These are phyloP conservation scores for Ceratocystis albifundus DNA, from an alignment of 2,329 filamentous ascomycete genomes.

Conservation along the genomic window DNA sequence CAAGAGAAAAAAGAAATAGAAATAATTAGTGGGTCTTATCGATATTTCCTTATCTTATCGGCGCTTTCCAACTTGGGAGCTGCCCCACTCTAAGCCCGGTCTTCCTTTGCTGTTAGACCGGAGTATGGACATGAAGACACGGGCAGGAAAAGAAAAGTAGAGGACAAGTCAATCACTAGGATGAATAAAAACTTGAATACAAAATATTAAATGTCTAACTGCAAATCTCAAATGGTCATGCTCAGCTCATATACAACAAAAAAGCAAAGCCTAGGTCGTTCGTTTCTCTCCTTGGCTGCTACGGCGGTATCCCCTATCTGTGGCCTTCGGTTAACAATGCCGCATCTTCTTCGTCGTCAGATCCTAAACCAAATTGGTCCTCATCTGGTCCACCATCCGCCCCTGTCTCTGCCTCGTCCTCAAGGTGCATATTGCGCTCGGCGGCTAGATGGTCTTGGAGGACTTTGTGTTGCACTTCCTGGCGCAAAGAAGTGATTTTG, in stretches of 20 bases:
- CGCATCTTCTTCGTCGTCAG: conserved; percentile 21
- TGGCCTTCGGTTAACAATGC: conserved; percentile 14
- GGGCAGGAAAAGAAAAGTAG: no score
- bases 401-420: conserved; percentile 58
- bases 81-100: neutral
- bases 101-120: neutral
- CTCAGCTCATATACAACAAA: conserved; percentile 5
- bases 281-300: neutral
- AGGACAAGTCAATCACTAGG: no score
- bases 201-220: neutral
- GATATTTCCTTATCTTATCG: conserved; percentile 12
- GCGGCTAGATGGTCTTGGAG: conserved; percentile 35
- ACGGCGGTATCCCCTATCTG: neutral
- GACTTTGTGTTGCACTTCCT: conserved; percentile 51
- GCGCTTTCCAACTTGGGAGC: no score
- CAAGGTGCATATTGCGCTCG: conserved; percentile 81
- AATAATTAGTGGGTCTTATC: neutral
- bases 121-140: neutral
- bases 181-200: neutral
- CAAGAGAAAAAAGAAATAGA: conserved; percentile 9
- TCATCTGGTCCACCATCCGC: conserved; percentile 43
- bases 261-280: neutral
- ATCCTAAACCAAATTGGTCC: conserved; percentile 81
- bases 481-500: conserved; percentile 81
- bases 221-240: conserved; percentile 1